These are phyloP conservation scores for Colletotrichum chrysophilum DNA, from an alignment of 2,329 filamentous ascomycete species.

Conservation along the genomic window DNA sequence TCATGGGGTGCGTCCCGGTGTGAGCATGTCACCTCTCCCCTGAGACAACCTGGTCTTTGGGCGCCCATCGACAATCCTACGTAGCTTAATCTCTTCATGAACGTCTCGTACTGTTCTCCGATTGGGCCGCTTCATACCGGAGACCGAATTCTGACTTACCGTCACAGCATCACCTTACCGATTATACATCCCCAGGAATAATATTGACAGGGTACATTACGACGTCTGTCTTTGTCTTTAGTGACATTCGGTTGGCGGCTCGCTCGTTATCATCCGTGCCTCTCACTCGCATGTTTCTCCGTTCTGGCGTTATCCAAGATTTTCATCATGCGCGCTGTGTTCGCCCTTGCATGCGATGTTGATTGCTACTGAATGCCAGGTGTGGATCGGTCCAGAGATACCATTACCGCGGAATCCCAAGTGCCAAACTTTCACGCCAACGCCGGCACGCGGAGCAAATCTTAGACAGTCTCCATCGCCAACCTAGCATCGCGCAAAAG, in stretches of 20 bases:
- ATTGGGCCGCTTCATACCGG: conserved; percentile 2
- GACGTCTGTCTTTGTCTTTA: background rate
- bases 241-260: background rate
- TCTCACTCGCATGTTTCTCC: background rate
- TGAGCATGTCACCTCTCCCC: background rate
- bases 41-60: background rate
- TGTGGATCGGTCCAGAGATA: background rate
- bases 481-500: conserved; percentile 1
- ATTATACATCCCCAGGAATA: background rate
- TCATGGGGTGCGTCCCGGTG: background rate
- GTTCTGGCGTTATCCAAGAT: background rate
- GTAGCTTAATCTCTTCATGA: background rate
- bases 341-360: background rate
- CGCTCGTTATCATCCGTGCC: background rate
- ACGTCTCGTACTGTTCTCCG: background rate
- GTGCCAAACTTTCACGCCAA: background rate
- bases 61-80: background rate
- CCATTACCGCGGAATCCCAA: background rate
- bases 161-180: background rate
- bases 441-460: conserved; percentile 12
- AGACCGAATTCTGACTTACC: background rate
- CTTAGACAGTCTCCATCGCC: background rate
- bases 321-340: background rate
- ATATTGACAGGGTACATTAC: background rate
- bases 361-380: background rate